phyloP scores from a whole-genome alignment of 495 filamentous ascomycete genomes.

The Aspergillus olivimuriae region DNA sequence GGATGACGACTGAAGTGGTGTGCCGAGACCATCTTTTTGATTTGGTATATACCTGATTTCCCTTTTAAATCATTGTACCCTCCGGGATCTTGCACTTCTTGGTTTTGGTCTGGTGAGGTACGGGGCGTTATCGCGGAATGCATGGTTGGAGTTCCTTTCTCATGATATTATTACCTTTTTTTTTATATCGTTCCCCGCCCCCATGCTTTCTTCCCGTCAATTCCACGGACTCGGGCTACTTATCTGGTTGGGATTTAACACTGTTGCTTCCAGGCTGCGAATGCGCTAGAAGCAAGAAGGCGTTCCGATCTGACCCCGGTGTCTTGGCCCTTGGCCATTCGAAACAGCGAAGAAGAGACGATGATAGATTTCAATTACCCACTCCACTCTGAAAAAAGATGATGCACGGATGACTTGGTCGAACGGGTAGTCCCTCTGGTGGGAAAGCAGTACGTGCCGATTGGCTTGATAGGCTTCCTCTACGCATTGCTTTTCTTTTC shows the following conservation, averaged over 20 bases:
- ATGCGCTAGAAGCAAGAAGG: not conserved
- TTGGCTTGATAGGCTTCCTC: too few relatives aligned
- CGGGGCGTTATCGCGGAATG: slow-evolving; percentile 19
- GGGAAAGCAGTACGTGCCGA: too few relatives aligned
- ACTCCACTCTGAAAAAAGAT: slow-evolving; percentile 17
- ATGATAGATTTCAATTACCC: slow-evolving; percentile 1
- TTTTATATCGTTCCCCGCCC: slow-evolving; percentile 2
- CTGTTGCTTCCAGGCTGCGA: not conserved
- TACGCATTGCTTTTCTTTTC: too few relatives aligned
- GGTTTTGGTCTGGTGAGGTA: slow-evolving; percentile 17
- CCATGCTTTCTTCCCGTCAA: not conserved
- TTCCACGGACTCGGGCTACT: not conserved
- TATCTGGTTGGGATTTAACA: not conserved
- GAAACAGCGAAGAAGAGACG: not conserved
- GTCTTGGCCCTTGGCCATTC: too few relatives aligned
- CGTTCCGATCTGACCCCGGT: not conserved
- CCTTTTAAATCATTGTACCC: slow-evolving; percentile 7
- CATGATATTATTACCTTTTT: not conserved
- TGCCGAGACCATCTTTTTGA: slow-evolving; percentile 2
- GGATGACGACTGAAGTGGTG: slow-evolving; percentile 24
- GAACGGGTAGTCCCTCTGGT: too few relatives aligned
- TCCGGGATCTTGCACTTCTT: not conserved
- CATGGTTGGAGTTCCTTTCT: slow-evolving; percentile 22
- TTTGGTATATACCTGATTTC: slow-evolving; percentile 13
- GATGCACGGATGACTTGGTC: slow-evolving; percentile 3